These are phyloP conservation scores for Kwoniella mangroviensis DNA, from an alignment of 768 basidiomycete species.

Conservation along the genomic window DNA sequence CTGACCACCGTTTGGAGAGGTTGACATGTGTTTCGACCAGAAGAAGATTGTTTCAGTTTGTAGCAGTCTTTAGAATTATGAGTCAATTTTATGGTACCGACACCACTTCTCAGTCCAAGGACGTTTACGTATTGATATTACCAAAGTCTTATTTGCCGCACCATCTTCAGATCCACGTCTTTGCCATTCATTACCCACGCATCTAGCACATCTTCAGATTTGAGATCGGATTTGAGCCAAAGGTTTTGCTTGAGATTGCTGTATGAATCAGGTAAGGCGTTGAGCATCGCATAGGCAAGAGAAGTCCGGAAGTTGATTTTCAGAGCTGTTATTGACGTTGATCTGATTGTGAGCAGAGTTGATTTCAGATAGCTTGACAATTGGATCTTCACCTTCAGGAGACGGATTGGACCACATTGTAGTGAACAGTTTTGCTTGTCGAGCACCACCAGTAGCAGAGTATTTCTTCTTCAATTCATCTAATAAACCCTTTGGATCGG, in stretches of 20 bases:
- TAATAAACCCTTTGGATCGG: constrained; percentile 9
- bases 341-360: constrained; percentile 29
- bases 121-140: background rate
- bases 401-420: constrained; percentile 16
- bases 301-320: background rate
- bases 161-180: background rate
- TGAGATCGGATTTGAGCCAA: constrained; percentile 20
- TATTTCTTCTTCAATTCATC: constrained; percentile 9
- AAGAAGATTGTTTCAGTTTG: background rate
- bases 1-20: background rate
- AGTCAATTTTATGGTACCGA: background rate
- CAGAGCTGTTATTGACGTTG: constrained; percentile 7
- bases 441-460: constrained; percentile 19
- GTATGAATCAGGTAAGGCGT: constrained; percentile 28
- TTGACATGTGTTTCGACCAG: background rate
- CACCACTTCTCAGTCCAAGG: constrained; percentile 13
- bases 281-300: constrained; percentile 25
- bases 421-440: constrained; percentile 23
- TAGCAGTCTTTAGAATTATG: constrained; percentile 12
- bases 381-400: constrained; percentile 25
- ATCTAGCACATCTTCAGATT: constrained; percentile 5
- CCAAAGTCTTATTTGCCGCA: constrained; percentile 1
- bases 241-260: constrained; percentile 22
- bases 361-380: constrained; percentile 11
- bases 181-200: constrained; percentile 1